Conservation (phyloP, 2,329 filamentous ascomycete genomes). For the Pseudogymnoascus sp. region DNA sequence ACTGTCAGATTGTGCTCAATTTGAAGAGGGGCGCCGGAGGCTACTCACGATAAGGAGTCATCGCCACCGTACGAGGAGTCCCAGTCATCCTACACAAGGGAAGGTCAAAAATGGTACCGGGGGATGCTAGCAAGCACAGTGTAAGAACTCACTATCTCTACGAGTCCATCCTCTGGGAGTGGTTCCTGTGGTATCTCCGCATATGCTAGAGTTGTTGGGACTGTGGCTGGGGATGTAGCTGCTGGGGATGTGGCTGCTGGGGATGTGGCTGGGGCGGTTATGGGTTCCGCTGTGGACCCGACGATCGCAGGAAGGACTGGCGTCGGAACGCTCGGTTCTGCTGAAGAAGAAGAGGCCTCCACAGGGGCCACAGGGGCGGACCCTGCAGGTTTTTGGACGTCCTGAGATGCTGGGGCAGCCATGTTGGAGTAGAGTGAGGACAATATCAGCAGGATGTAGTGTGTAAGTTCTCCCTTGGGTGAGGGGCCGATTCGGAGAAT, state of each 20-base stretch:
- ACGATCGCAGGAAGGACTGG: not conserved
- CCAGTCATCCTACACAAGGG: constrained; percentile 1
- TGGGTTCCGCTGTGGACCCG: not conserved
- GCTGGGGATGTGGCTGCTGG: not conserved
- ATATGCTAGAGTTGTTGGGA: not conserved
- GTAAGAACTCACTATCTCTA: not conserved
- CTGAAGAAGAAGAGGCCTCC: not conserved
- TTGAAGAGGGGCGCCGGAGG: not conserved
- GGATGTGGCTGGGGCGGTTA: not conserved
- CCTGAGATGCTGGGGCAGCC: not conserved
- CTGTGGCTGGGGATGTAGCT: not conserved
- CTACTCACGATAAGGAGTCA: constrained; percentile 4
- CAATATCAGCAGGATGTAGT: not conserved
- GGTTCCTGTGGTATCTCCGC: not conserved
- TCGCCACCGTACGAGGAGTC: constrained; percentile 4
- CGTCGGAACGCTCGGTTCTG: not conserved
- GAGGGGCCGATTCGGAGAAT: not conserved
- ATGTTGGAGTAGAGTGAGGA: not conserved
- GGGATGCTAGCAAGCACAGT: not conserved
- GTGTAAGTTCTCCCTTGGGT: not conserved
- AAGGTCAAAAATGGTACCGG: not conserved
- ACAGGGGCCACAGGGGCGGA: not conserved
- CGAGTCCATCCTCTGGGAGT: not conserved
- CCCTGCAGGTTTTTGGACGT: not conserved
- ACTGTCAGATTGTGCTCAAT: not conserved